These are phyloP conservation scores for Triticum urartu DNA, from an alignment of 176 grass and related monocot species.

Conservation along the genomic window DNA sequence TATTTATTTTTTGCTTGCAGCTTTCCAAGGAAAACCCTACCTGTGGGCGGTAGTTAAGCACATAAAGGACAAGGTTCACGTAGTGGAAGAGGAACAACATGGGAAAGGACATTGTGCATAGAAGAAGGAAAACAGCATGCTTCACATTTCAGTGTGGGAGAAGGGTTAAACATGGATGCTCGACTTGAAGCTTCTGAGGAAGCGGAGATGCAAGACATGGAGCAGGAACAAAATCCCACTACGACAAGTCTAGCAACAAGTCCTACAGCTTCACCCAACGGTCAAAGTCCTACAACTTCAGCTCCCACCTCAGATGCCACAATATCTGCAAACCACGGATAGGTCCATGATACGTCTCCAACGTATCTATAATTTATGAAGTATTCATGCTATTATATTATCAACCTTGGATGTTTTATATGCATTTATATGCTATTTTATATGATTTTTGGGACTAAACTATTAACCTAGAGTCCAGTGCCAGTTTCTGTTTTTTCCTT, in stretches of 20 bases:
- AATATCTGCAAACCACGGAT: not conserved
- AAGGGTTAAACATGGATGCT: not conserved
- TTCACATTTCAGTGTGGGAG: too few relatives aligned
- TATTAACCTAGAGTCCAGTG: too few relatives aligned
- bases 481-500: too few relatives aligned
- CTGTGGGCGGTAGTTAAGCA: constrained; percentile 50
- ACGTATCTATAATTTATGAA: too few relatives aligned
- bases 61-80: not conserved
- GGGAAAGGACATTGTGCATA: not conserved
- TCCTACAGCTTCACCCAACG: too few relatives aligned
- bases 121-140: not conserved
- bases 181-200: not conserved
- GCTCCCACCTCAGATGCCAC: not conserved
- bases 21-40: constrained; percentile 39
- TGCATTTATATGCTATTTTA: too few relatives aligned
- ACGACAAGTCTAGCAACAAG: too few relatives aligned
- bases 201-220: not conserved
- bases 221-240: not conserved
- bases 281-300: not conserved
- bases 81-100: not conserved
- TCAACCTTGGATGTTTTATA: too few relatives aligned
- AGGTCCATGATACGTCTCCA: not conserved
- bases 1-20: not conserved
- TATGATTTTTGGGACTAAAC: too few relatives aligned
- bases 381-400: too few relatives aligned